These are phyloP conservation scores for Theileria equi DNA, from an alignment of 169 alveolate genomes.

Conservation along the genomic window DNA sequence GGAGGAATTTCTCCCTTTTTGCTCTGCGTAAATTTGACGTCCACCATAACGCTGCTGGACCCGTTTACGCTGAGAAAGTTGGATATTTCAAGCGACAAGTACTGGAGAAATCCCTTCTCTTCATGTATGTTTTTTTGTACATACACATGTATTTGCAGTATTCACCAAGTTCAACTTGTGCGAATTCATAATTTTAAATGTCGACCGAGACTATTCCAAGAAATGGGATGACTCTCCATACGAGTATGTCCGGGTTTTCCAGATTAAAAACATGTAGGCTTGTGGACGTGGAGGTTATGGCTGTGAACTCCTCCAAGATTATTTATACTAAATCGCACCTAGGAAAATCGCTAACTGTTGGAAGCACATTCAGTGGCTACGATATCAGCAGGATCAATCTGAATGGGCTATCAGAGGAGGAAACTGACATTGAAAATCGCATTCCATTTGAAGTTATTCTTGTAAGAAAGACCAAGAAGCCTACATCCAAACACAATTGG, in stretches of 20 bases:
- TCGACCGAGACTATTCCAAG: slow-evolving; percentile 35
- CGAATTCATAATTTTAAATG: slow-evolving; percentile 51
- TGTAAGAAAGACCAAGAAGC: slow-evolving; percentile 52
- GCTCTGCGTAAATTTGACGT: slow-evolving; percentile 46
- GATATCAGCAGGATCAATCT: slow-evolving; percentile 52
- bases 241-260: slow-evolving; percentile 20
- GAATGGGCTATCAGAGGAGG: slow-evolving; percentile 62
- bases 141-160: slow-evolving; percentile 11
- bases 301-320: slow-evolving; percentile 46
- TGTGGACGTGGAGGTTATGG: slow-evolving; percentile 63
- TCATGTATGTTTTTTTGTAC: slow-evolving; percentile 33
- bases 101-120: slow-evolving; percentile 57
- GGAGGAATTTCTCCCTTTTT: slow-evolving; percentile 63
- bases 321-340: slow-evolving; percentile 63
- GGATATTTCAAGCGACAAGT: slow-evolving; percentile 57
- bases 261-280: slow-evolving; percentile 12
- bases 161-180: slow-evolving; percentile 60
- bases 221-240: slow-evolving; percentile 16
- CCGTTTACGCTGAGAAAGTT: slow-evolving; percentile 61
- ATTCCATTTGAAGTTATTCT: slow-evolving; percentile 61
- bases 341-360: slow-evolving; percentile 45
- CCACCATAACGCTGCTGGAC: slow-evolving; percentile 55
- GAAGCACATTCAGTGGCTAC: slow-evolving; percentile 56
- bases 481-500: slow-evolving; percentile 38
- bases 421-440: slow-evolving; percentile 41